Evolutionary conservation across 2,329 filamentous ascomycete genomes (phyloP).

Genomic region (Penicillium sclerotiorum): DNA sequence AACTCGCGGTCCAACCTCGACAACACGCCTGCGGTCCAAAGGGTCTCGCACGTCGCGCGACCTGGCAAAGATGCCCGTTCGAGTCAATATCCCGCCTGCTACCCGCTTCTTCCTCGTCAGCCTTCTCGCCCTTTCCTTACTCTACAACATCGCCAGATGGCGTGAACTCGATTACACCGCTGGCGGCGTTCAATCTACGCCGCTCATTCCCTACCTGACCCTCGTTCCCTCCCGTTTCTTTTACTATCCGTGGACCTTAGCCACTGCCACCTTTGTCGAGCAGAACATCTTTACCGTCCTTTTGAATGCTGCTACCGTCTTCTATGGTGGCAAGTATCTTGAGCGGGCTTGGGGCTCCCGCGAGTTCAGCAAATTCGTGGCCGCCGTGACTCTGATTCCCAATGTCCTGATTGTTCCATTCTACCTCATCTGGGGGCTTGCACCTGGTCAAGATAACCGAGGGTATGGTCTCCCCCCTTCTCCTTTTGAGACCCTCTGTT

Average conservation of each 20-base stretch:
- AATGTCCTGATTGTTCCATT: slow-evolving; percentile 75
- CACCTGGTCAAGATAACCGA: slow-evolving; percentile 53
- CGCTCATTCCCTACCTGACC: slow-evolving; percentile 79
- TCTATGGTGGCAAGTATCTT: slow-evolving; percentile 90
- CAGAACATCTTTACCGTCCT: slow-evolving; percentile 86
- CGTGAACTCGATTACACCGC: slow-evolving; percentile 69
- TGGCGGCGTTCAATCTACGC: slow-evolving; percentile 49
- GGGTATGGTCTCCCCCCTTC: slow-evolving; percentile 40
- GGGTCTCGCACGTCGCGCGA: slow-evolving; percentile 26
- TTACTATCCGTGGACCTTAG: slow-evolving; percentile 89
- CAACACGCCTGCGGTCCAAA: slow-evolving; percentile 13
- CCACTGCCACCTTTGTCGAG: slow-evolving; percentile 86
- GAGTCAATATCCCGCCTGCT: slow-evolving; percentile 90
- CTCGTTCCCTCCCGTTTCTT: slow-evolving; percentile 82
- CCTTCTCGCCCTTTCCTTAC: slow-evolving; percentile 74
- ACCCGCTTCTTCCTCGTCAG: slow-evolving; percentile 79
- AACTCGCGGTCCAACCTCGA: slow-evolving; percentile 1
- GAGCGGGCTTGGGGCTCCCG: slow-evolving; percentile 93
- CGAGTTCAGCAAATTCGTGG: slow-evolving; percentile 88
- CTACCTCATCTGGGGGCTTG: slow-evolving; percentile 71
- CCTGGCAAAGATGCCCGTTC: slow-evolving; percentile 65
- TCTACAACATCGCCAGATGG: slow-evolving; percentile 67
- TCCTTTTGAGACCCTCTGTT: neutral
- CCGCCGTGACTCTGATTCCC: slow-evolving; percentile 75
- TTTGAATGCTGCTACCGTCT: slow-evolving; percentile 76